phyloP scores from a whole-genome alignment of 2,329 filamentous ascomycete species.

The Fusarium avenaceum region DNA sequence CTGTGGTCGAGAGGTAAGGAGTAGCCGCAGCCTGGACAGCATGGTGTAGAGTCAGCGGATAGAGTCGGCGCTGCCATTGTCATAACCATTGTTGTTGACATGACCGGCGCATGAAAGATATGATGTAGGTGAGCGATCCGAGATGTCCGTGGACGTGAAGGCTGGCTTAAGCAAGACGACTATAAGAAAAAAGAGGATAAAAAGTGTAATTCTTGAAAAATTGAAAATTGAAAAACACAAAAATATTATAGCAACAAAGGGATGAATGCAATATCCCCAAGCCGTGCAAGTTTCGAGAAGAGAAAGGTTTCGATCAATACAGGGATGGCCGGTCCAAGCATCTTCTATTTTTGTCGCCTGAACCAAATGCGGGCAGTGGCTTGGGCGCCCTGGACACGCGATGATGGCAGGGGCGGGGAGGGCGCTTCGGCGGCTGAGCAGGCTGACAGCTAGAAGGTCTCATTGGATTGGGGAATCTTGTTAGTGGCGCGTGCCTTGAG shows the following conservation, averaged over 20 bases:
- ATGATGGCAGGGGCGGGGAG: conserved; percentile 21
- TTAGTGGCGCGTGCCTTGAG: conserved; percentile 38
- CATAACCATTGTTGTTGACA: conserved; percentile 53
- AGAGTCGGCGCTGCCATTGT: conserved; percentile 53
- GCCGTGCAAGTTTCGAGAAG: conserved; percentile 28
- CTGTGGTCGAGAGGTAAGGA: conserved; percentile 56
- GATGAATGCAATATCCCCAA: conserved; percentile 16
- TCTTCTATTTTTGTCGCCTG: conserved; percentile 43
- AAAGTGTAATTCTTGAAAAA: neutral
- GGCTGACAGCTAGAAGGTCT: neutral
- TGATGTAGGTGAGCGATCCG: conserved; percentile 7
- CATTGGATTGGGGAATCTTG: neutral
- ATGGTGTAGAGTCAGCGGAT: conserved; percentile 47
- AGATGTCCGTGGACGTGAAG: neutral
- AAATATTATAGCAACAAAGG: conserved; percentile 13
- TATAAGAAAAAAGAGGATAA: neutral
- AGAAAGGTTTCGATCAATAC: conserved; percentile 31
- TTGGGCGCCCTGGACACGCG: conserved; percentile 33
- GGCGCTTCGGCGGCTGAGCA: conserved; percentile 43
- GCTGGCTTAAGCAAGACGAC: neutral
- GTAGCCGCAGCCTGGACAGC: conserved; percentile 67
- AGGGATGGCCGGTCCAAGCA: conserved; percentile 25
- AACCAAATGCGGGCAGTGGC: conserved; percentile 40
- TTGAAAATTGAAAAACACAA: neutral
- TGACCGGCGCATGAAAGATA: conserved; percentile 29